A percentile compares a stretch with the other conserved stretches of the same genome.
Evolutionary conservation across 139 green algal genomes (phyloP).

Genomic region (Chlorokybus atmophyticus): DNA sequence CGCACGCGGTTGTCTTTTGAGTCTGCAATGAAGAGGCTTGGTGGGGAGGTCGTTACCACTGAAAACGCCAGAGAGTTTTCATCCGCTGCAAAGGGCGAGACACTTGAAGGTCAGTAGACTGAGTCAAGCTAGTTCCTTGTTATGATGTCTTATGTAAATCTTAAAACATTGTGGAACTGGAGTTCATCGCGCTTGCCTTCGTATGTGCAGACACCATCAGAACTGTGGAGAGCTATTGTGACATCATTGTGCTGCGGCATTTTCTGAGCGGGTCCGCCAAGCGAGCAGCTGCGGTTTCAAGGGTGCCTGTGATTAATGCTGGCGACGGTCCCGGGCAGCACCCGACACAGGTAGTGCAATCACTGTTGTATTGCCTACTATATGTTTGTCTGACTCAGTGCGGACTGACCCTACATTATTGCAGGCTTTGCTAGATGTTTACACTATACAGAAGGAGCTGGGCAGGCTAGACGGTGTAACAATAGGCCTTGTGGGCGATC

Average conservation of each 20-base stretch:
- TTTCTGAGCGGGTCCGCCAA: constrained; percentile 67
- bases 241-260: constrained; percentile 94
- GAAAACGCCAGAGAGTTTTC: constrained; percentile 93
- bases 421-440: constrained; percentile 92
- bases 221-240: constrained; percentile 86
- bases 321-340: constrained; percentile 96
- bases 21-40: constrained; percentile 79
- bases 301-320: constrained; percentile 87
- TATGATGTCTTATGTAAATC: neutral
- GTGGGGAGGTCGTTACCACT: constrained; percentile 74
- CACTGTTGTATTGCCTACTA: too few species aligned
- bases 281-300: constrained; percentile 58
- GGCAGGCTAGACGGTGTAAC: constrained; percentile 70
- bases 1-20: constrained; percentile 95
- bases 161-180: too few species aligned
- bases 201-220: constrained; percentile 98
- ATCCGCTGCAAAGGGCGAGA: constrained; percentile 94
- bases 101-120: constrained; percentile 52
- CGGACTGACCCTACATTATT: too few species aligned
- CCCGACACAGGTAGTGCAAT: constrained; percentile 77
- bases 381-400: too few species aligned
- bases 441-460: constrained; percentile 93
- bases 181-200: too few species aligned
- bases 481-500: constrained; percentile 88
- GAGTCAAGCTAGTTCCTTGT: neutral